Evolutionary conservation across 2,329 filamentous ascomycete species (phyloP), one percentile per base, ranked within the genome.

Genomic region (Pseudodiploospora longispora): DNA sequence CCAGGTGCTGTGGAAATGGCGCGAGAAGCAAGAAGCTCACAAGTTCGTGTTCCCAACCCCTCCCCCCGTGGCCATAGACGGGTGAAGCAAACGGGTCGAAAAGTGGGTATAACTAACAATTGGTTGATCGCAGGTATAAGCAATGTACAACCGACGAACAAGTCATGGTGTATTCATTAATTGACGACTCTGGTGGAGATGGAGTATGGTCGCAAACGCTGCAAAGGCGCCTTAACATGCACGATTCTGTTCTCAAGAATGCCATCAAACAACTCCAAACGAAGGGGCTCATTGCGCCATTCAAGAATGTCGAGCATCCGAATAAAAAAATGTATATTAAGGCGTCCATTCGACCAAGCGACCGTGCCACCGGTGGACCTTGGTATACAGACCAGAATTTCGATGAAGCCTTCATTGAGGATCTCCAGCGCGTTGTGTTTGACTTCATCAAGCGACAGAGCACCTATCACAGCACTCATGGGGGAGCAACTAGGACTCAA

Each of bases 241-340:
- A 95, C 68, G 87, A 91, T 58, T 83, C 83, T 40, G 80, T 86
- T 33, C 76, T 97, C 55, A 86, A 85, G 55, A 84, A 85, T 56
- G 82, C 82, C 29, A 75, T 97, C 54, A 95, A 94, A 69, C 80
- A 83, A 50, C 80, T 98, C 49, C 86, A 94, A 63, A 70, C 75
- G 34, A 90, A 88, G 61, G 80, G 82, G 32, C 81, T 94, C 60
- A 89, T 98, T 63, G 85, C 86, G 57, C 81, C 83, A 46, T 89
- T 97, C 68, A 93, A 91, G 68, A 93, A 85, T 63, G 89, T 95
- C 65, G 89, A 95, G 67, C 83, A 86, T 59, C 87, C 88, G 29
- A 86, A 83, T 53, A 85, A 93, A 61, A 95, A 95, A 68, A 95
- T 95, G 77, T 98, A 93, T 73, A 95, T 98, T 75, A 83, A 95